Evolutionary conservation across 306 rosid species (phyloP).

Genomic region (Rosa persica): DNA sequence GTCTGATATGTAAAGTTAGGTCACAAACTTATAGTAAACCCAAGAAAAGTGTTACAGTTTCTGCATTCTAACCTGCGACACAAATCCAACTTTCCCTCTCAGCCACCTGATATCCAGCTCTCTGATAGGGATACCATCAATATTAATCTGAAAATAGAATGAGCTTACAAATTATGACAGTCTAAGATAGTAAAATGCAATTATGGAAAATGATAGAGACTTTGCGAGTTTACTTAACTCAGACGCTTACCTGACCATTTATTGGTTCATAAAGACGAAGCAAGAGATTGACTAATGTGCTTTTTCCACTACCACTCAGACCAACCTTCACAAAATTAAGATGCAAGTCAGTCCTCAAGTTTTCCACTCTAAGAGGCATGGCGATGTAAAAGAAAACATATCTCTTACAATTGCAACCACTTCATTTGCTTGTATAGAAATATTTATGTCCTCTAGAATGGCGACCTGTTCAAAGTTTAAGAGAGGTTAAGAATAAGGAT

Average conservation of each 20-base stretch:
- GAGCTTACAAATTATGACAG: not conserved
- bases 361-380: slow-evolving; percentile 15
- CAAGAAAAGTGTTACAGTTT: not conserved
- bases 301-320: slow-evolving; percentile 44
- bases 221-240: not conserved
- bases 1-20: slow-evolving; percentile 27
- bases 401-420: slow-evolving; percentile 71
- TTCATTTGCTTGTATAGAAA: slow-evolving; percentile 63
- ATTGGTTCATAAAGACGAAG: slow-evolving; percentile 49
- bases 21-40: slow-evolving; percentile 2
- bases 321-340: slow-evolving; percentile 40
- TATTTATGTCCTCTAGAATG: slow-evolving; percentile 51
- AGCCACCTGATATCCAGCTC: slow-evolving; percentile 49
- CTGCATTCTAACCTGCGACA: slow-evolving; percentile 40
- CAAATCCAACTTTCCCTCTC: slow-evolving; percentile 45
- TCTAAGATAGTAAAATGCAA: not conserved
- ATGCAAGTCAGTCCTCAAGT: slow-evolving; percentile 16
- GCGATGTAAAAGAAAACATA: slow-evolving; percentile 6
- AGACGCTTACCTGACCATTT: slow-evolving; percentile 26
- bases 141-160: slow-evolving; percentile 36
- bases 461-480: slow-evolving; percentile 47
- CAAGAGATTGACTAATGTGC: slow-evolving; percentile 50
- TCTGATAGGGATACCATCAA: slow-evolving; percentile 40
- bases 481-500: not conserved
- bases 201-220: not conserved